These are phyloP conservation scores for Verbascum thapsus DNA, from an alignment of 257 asterid genomes.

Conservation along the genomic window DNA sequence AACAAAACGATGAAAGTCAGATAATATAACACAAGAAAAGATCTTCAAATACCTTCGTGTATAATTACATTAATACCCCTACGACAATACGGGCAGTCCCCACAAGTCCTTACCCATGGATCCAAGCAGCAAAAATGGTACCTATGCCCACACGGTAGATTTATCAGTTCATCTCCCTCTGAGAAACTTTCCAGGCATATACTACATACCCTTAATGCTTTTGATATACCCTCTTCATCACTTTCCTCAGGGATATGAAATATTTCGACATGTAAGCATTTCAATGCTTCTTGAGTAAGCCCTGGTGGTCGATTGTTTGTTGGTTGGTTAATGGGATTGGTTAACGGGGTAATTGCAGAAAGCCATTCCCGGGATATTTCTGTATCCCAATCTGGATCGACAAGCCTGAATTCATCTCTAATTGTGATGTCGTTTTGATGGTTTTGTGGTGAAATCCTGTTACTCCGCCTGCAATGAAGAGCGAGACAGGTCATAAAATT, in stretches of 20 bases:
- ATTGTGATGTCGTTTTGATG: slow-evolving; percentile 31
- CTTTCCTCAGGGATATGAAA: slow-evolving; percentile 36
- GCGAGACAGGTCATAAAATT: not conserved
- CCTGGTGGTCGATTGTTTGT: slow-evolving; percentile 65
- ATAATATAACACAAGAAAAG: slow-evolving; percentile 10
- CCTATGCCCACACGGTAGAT: slow-evolving; percentile 71
- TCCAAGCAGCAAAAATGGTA: slow-evolving; percentile 72
- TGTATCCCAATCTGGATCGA: slow-evolving; percentile 67
- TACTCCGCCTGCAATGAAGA: slow-evolving; percentile 38
- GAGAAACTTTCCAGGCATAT: slow-evolving; percentile 80
- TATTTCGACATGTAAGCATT: slow-evolving; percentile 47
- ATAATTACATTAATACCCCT: slow-evolving; percentile 40
- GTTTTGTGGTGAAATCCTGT: slow-evolving; percentile 43
- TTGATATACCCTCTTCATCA: slow-evolving; percentile 34
- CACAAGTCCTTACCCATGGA: slow-evolving; percentile 78
- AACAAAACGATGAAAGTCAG: slow-evolving; percentile 1
- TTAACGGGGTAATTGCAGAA: slow-evolving; percentile 35
- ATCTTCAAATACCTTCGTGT: slow-evolving; percentile 13
- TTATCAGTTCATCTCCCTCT: slow-evolving; percentile 65
- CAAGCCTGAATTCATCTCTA: slow-evolving; percentile 56
- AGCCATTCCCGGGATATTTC: slow-evolving; percentile 52
- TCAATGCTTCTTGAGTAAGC: slow-evolving; percentile 59
- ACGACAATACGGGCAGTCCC: slow-evolving; percentile 94
- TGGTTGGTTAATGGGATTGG: slow-evolving; percentile 33
- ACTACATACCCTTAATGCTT: slow-evolving; percentile 47